These are phyloP conservation scores for Aurifilum marmelostoma DNA, from an alignment of 2,329 filamentous ascomycete species.

Conservation along the genomic window DNA sequence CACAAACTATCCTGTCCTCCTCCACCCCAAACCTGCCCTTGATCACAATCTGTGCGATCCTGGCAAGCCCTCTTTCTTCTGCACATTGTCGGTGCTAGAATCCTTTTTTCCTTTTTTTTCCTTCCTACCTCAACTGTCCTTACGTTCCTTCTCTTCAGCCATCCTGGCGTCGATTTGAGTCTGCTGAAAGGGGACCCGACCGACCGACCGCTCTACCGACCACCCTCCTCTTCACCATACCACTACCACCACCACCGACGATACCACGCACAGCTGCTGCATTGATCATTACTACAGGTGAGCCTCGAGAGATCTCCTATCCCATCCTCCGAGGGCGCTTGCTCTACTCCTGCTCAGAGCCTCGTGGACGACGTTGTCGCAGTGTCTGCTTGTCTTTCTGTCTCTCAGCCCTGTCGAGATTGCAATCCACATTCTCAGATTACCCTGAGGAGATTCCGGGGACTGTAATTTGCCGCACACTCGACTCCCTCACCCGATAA, in stretches of 20 bases:
- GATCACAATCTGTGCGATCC: slow-evolving; percentile 20
- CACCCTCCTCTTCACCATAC: not conserved
- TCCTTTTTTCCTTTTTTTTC: slow-evolving; percentile 1
- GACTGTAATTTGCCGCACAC: slow-evolving; percentile 3
- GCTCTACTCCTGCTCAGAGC: not conserved
- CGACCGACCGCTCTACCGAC: slow-evolving; percentile 14
- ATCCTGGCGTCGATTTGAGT: slow-evolving; percentile 25
- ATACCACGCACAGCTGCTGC: slow-evolving; percentile 11
- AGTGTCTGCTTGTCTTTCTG: not conserved
- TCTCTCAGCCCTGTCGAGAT: not conserved
- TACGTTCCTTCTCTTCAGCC: slow-evolving; percentile 15
- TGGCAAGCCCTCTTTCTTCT: slow-evolving; percentile 26
- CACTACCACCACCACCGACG: slow-evolving; percentile 11
- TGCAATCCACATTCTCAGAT: not conserved
- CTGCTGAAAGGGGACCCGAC: slow-evolving; percentile 15
- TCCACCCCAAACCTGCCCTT: slow-evolving; percentile 1
- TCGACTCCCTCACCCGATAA: not conserved
- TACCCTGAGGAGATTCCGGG: not conserved
- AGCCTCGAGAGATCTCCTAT: slow-evolving; percentile 1
- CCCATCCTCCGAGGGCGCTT: not conserved
- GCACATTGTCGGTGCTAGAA: slow-evolving; percentile 19
- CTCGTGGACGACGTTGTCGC: not conserved
- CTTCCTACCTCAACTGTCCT: slow-evolving; percentile 11
- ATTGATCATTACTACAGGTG: slow-evolving; percentile 22
- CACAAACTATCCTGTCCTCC: not conserved